A percentile compares a stretch with the other conserved stretches of the same genome.
phyloP scores from a whole-genome alignment of 768 basidiomycete genomes.

The Hortiboletus flavorubellus region DNA sequence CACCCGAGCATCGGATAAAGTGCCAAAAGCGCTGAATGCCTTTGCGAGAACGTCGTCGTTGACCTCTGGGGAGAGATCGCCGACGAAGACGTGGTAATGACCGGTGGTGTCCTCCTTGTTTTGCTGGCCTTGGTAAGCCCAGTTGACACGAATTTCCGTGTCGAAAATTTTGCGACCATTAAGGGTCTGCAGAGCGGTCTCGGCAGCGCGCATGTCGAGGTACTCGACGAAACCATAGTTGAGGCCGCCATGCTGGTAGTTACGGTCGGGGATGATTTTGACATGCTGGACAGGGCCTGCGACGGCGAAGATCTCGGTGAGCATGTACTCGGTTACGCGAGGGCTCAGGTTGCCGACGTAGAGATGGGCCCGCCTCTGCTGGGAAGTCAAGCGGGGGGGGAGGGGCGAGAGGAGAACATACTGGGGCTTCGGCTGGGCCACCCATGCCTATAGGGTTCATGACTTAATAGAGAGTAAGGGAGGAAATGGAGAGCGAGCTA shows the following conservation, averaged over 20 bases:
- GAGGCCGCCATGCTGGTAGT: slow-evolving; percentile 98
- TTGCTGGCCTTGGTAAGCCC: slow-evolving; percentile 98
- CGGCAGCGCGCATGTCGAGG: slow-evolving; percentile 96
- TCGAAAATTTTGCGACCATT: slow-evolving; percentile 99
- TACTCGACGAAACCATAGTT: slow-evolving; percentile 99
- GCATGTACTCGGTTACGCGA: slow-evolving; percentile 98
- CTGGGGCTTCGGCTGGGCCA: slow-evolving; percentile 71
- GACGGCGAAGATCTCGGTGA: slow-evolving; percentile 95
- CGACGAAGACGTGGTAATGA: slow-evolving; percentile 98
- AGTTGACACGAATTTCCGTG: slow-evolving; percentile 98
- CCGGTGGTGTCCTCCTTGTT: slow-evolving; percentile 98
- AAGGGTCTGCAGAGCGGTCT: slow-evolving; percentile 97
- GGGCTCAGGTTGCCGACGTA: slow-evolving; percentile 98
- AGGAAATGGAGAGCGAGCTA: slow-evolving; percentile 5
- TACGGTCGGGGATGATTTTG: slow-evolving; percentile 99
- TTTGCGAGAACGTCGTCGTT: slow-evolving; percentile 96
- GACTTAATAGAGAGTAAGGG: slow-evolving; percentile 45
- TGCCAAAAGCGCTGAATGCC: slow-evolving; percentile 96
- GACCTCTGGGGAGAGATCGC: slow-evolving; percentile 98
- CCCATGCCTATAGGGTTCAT: slow-evolving; percentile 75
- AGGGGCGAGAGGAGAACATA: slow-evolving; percentile 36
- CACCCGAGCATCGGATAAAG: slow-evolving; percentile 94
- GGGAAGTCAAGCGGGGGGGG: not conserved
- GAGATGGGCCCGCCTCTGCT: slow-evolving; percentile 88
- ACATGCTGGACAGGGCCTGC: slow-evolving; percentile 97